phyloP scores from a whole-genome alignment of 345 rosid genomes.

The Mallotus nudiflorus region DNA sequence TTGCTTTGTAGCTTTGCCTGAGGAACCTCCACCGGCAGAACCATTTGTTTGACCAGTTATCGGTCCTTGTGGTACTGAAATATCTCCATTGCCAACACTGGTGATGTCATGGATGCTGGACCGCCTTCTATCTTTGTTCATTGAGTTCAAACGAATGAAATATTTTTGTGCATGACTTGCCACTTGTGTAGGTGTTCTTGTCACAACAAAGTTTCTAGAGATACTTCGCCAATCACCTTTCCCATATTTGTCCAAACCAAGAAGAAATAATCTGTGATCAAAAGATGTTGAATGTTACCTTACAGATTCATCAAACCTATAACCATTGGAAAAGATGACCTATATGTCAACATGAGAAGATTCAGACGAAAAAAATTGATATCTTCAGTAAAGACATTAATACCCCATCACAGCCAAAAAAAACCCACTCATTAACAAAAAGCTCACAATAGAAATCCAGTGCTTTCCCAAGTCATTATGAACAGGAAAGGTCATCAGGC shows the following conservation, averaged over 20 bases:
- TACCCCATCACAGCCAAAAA: too few relatives aligned
- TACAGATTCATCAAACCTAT: neutral
- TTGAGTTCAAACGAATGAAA: conserved; percentile 84
- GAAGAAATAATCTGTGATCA: conserved; percentile 80
- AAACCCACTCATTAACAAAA: neutral
- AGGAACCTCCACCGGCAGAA: conserved; percentile 47
- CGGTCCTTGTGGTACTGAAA: conserved; percentile 71
- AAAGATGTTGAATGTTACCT: neutral
- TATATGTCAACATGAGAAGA: neutral
- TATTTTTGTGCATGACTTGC: conserved; percentile 98
- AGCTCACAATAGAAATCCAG: too few relatives aligned
- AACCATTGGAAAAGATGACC: neutral
- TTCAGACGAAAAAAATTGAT: too few relatives aligned
- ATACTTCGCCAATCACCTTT: conserved; percentile 99
- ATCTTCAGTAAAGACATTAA: neutral
- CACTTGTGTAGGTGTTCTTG: conserved; percentile 98
- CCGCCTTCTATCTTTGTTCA: conserved; percentile 94
- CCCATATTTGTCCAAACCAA: conserved; percentile 94
- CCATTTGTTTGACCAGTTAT: conserved; percentile 86
- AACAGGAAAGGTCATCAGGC: too few relatives aligned
- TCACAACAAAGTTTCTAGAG: conserved; percentile 89
- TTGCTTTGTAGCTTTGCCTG: conserved; percentile 64
- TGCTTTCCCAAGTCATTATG: too few relatives aligned
- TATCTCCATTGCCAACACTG: conserved; percentile 70
- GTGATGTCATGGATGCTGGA: conserved; percentile 97